Evolutionary conservation across 305 asterid species (phyloP).

Genomic region (Fraxinus latifolia): DNA sequence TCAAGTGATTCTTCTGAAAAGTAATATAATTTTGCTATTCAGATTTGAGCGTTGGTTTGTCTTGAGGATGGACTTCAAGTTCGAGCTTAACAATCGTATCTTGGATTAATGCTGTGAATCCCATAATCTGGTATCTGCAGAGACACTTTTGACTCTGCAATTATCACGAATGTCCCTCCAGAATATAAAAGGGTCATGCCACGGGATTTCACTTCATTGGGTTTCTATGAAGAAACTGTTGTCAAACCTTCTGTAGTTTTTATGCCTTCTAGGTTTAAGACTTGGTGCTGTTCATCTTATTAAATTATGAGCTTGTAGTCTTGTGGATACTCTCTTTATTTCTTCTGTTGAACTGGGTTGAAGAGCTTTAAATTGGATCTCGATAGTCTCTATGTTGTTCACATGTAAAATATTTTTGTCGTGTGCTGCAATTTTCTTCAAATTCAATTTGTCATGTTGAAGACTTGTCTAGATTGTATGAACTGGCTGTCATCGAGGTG

Average conservation of each 20-base stretch:
- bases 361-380: neutral
- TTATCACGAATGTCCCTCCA: neutral
- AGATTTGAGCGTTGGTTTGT: neutral
- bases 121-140: neutral
- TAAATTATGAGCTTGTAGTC: neutral
- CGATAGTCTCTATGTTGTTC: neutral
- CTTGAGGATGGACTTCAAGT: neutral
- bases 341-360: neutral
- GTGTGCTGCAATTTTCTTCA: neutral
- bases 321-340: neutral
- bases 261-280: neutral
- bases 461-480: neutral
- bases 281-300: neutral
- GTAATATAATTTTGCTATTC: neutral
- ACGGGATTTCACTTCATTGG: neutral
- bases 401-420: neutral
- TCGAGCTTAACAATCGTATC: neutral
- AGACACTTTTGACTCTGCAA: neutral
- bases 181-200: neutral
- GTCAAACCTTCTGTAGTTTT: neutral
- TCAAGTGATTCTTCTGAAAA: neutral
- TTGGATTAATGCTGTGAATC: neutral
- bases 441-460: neutral
- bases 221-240: neutral
- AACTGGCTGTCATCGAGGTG: neutral